These are phyloP conservation scores for Cryphonectria carpinicola DNA, from an alignment of 2,329 filamentous ascomycete genomes.

Conservation along the genomic window DNA sequence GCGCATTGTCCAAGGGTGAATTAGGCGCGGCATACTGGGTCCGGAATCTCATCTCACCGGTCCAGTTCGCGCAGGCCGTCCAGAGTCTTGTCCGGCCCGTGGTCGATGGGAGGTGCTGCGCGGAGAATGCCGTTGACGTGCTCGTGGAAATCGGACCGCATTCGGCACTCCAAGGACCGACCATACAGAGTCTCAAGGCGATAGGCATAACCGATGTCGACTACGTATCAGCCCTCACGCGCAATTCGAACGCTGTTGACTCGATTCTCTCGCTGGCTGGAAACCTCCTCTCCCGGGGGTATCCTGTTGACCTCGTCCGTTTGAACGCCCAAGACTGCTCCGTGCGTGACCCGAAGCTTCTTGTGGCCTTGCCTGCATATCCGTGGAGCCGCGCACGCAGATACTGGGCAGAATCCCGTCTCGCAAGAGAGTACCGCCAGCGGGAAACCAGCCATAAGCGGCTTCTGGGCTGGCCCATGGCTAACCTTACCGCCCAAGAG, in stretches of 20 bases:
- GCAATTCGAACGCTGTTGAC: constrained; percentile 34
- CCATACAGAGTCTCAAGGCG: constrained; percentile 35
- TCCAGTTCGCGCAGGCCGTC: constrained; percentile 20
- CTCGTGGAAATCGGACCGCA: constrained; percentile 38
- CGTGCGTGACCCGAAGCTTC: constrained; percentile 29
- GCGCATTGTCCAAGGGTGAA: constrained; percentile 3
- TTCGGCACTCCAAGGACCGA: constrained; percentile 35
- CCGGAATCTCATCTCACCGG: constrained; percentile 15
- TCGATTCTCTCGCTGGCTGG: constrained; percentile 9
- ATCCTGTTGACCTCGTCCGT: constrained; percentile 29
- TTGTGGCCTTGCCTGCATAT: constrained; percentile 46
- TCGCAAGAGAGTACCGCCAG: constrained; percentile 42
- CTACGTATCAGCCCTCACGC: constrained; percentile 52
- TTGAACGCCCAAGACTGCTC: constrained; percentile 35
- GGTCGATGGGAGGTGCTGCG: constrained; percentile 5
- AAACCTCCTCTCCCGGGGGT: constrained; percentile 14
- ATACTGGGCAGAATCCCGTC: constrained; percentile 23
- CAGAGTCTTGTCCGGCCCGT: constrained; percentile 18
- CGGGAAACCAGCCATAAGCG: constrained; percentile 31
- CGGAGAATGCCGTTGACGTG: constrained; percentile 36
- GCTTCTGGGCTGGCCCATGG: constrained; percentile 13
- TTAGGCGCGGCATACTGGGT: constrained; percentile 31
- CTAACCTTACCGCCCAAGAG: constrained; percentile 20
- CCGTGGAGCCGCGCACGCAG: constrained; percentile 49
- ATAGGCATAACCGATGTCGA: constrained; percentile 27